A percentile compares a stretch with the other conserved stretches of the same genome.
These are phyloP conservation scores for Diaporthe ilicicola DNA, from an alignment of 2,329 filamentous ascomycete genomes.

Conservation along the genomic window DNA sequence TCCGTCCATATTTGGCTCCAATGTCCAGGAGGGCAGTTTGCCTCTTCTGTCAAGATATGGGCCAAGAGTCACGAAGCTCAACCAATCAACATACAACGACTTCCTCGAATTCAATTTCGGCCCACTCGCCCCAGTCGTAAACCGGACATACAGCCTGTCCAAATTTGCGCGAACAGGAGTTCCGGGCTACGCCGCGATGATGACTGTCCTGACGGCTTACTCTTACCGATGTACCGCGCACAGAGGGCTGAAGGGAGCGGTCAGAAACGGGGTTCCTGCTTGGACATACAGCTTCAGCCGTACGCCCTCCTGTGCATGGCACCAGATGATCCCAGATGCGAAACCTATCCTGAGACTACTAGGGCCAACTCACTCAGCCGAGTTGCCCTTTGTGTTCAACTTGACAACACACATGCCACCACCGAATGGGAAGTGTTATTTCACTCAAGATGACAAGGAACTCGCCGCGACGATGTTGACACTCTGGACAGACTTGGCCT, in stretches of 20 bases:
- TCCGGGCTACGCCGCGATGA: neutral
- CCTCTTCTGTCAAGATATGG: neutral
- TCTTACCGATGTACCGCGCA: neutral
- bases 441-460: neutral
- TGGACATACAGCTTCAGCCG: conserved; percentile 11
- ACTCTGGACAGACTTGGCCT: neutral
- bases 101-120: neutral
- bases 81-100: neutral
- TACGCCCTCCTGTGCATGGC: neutral
- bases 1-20: conserved; percentile 2
- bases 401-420: neutral
- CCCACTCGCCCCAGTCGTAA: neutral
- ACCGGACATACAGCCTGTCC: conserved; percentile 2
- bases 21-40: neutral
- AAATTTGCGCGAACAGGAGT: neutral
- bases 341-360: neutral
- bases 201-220: neutral
- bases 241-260: neutral
- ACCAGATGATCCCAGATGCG: neutral
- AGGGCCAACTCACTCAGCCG: neutral
- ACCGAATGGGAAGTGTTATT: neutral
- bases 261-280: neutral
- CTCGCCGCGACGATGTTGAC: neutral
- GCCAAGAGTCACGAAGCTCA: neutral
- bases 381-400: neutral